Percentiles rank a stretch among this genome's conserved stretches.
These are phyloP conservation scores for Agaricus subrufescens DNA, from an alignment of 768 basidiomycete genomes.

Conservation along the genomic window DNA sequence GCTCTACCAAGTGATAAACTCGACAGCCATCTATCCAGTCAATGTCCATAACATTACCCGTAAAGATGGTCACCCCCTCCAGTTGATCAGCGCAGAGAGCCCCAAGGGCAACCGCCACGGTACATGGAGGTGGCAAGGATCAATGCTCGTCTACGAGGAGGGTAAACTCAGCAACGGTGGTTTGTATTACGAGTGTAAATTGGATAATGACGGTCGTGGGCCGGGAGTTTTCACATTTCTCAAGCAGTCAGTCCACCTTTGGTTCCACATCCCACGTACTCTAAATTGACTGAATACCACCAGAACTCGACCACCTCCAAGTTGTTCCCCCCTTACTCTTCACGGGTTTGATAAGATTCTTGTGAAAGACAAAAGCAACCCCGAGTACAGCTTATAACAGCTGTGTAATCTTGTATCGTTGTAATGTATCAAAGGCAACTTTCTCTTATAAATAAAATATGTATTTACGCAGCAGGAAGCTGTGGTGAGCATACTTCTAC, in stretches of 20 bases:
- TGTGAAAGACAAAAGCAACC: neutral
- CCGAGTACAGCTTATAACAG: too few relatives aligned
- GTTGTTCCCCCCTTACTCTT: conserved; percentile 32
- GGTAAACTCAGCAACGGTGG: conserved; percentile 35
- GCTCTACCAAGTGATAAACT: conserved; percentile 52
- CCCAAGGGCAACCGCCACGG: conserved; percentile 35
- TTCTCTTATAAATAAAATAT: conserved; percentile 8
- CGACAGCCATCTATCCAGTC: conserved; percentile 49
- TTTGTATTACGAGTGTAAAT: conserved; percentile 11
- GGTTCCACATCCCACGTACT: too few relatives aligned
- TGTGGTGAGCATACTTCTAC: conserved; percentile 14
- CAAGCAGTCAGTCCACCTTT: conserved; percentile 31
- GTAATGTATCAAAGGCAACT: conserved; percentile 8
- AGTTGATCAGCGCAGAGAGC: conserved; percentile 38
- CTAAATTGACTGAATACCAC: neutral
- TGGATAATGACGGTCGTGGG: conserved; percentile 18
- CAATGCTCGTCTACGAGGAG: conserved; percentile 48
- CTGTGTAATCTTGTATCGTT: neutral
- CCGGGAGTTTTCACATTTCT: conserved; percentile 47
- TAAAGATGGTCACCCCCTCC: conserved; percentile 39
- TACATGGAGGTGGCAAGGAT: conserved; percentile 52
- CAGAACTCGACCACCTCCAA: conserved; percentile 24
- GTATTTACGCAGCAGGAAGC: conserved; percentile 6
- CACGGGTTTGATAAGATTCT: conserved; percentile 25
- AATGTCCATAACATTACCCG: conserved; percentile 49